These are phyloP conservation scores for Madurella mycetomatis DNA, from an alignment of 2,329 filamentous ascomycete genomes.

Conservation along the genomic window DNA sequence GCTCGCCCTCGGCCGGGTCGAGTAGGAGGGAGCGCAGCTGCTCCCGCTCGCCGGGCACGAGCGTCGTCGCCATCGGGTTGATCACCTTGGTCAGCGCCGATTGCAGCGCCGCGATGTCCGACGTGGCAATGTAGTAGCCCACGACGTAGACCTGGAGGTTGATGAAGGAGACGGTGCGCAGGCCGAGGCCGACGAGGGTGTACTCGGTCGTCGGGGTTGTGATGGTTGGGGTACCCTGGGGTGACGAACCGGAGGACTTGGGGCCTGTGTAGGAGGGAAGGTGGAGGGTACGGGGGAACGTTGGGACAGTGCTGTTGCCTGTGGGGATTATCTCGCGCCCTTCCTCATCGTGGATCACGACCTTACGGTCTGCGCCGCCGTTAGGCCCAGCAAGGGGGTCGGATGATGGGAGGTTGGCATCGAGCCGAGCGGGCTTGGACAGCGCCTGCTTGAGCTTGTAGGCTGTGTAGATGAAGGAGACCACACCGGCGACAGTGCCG, in stretches of 20 bases:
- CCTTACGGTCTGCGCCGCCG: slow-evolving; percentile 50
- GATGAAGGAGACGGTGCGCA: slow-evolving; percentile 85
- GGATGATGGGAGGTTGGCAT: slow-evolving; percentile 40
- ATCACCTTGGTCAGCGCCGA: slow-evolving; percentile 69
- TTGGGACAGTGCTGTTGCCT: slow-evolving; percentile 72
- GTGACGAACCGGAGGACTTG: slow-evolving; percentile 22
- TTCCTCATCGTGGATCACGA: slow-evolving; percentile 62
- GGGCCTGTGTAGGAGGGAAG: slow-evolving; percentile 45
- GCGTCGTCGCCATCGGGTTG: slow-evolving; percentile 72
- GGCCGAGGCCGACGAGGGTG: slow-evolving; percentile 80
- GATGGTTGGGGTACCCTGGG: slow-evolving; percentile 35
- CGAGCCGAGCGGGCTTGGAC: slow-evolving; percentile 33
- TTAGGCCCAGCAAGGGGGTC: slow-evolving; percentile 46
- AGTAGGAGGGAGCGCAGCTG: slow-evolving; percentile 64
- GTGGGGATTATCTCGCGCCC: slow-evolving; percentile 74
- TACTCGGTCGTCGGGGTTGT: slow-evolving; percentile 57
- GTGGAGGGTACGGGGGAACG: slow-evolving; percentile 69
- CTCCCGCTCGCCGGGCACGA: slow-evolving; percentile 78
- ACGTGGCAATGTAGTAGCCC: slow-evolving; percentile 82
- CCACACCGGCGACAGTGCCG: slow-evolving; percentile 46
- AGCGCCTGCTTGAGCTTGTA: slow-evolving; percentile 46
- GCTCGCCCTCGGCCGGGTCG: slow-evolving; percentile 63
- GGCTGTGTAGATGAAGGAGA: slow-evolving; percentile 48
- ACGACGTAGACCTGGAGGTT: slow-evolving; percentile 91
- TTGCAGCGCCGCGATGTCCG: slow-evolving; percentile 79